A percentile compares a stretch with the other conserved stretches of the same genome.
Evolutionary conservation across 192 early-diverging fungal species (phyloP).

Genomic region (Linnemannia schmuckeri): DNA sequence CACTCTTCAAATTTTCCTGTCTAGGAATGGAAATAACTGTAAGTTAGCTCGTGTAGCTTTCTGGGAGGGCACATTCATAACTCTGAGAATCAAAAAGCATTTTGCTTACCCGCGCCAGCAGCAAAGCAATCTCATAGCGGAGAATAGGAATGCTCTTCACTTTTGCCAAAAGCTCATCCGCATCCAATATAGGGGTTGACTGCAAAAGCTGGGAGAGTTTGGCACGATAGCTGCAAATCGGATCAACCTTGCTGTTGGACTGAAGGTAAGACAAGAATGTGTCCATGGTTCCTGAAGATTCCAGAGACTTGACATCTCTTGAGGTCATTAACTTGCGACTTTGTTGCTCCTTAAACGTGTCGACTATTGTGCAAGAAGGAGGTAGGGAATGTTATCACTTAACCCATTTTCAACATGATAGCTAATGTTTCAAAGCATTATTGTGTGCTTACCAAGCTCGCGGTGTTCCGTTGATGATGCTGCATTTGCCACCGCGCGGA

Average conservation of each 20-base stretch:
- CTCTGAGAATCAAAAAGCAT: not conserved
- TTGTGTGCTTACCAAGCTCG: slow-evolving; percentile 1
- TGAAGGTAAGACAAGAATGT: slow-evolving; percentile 48
- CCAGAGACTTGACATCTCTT: slow-evolving; percentile 3
- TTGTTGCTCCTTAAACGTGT: slow-evolving; percentile 11
- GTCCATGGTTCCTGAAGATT: not conserved
- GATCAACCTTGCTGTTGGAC: slow-evolving; percentile 24
- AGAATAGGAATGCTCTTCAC: slow-evolving; percentile 47
- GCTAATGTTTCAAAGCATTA: not conserved
- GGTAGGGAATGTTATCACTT: not conserved
- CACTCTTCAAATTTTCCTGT: slow-evolving; percentile 58
- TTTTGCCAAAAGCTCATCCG: slow-evolving; percentile 45
- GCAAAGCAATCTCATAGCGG: slow-evolving; percentile 60
- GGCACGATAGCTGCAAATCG: slow-evolving; percentile 39
- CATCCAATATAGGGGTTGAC: slow-evolving; percentile 47
- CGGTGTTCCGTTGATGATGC: not conserved
- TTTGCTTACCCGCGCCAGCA: slow-evolving; percentile 61
- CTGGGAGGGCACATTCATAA: not conserved
- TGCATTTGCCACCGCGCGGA: not conserved
- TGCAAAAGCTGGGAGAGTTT: slow-evolving; percentile 61
- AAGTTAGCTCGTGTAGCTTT: not conserved
- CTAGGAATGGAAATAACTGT: slow-evolving; percentile 31
- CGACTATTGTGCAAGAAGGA: not conserved
- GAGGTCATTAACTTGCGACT: slow-evolving; percentile 16
- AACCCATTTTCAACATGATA: not conserved